These are phyloP conservation scores for Amanita jacksonii DNA, from an alignment of 768 basidiomycete genomes.

Conservation along the genomic window DNA sequence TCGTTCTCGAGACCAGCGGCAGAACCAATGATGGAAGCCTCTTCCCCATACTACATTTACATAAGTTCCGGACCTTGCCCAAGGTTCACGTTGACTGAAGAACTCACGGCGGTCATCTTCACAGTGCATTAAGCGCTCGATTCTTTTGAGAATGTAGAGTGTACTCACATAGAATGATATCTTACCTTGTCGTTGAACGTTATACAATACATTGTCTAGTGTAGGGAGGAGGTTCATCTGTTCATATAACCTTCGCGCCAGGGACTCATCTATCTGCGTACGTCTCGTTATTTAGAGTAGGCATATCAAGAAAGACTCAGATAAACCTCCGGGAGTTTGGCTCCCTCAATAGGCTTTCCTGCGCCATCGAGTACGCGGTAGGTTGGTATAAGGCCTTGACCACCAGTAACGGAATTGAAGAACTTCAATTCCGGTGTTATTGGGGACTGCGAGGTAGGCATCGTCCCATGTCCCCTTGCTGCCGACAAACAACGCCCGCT, in stretches of 20 bases:
- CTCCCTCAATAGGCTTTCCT: slow-evolving; percentile 65
- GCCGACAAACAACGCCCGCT: slow-evolving; percentile 7
- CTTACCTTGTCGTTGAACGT: slow-evolving; percentile 89
- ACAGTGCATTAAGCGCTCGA: not conserved
- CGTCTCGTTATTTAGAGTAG: not conserved
- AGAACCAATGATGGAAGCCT: slow-evolving; percentile 83
- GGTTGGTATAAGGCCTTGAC: slow-evolving; percentile 65
- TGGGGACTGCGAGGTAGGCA: slow-evolving; percentile 43
- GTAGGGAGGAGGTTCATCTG: slow-evolving; percentile 74
- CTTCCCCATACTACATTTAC: slow-evolving; percentile 66
- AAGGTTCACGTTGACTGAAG: slow-evolving; percentile 3
- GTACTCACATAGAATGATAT: slow-evolving; percentile 78
- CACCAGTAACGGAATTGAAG: slow-evolving; percentile 67
- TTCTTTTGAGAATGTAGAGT: not conserved
- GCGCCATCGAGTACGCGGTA: slow-evolving; percentile 79
- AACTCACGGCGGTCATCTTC: slow-evolving; percentile 76
- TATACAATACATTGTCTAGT: slow-evolving; percentile 82
- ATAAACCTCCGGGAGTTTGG: slow-evolving; percentile 64
- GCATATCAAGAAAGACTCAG: not conserved
- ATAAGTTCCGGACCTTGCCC: slow-evolving; percentile 8
- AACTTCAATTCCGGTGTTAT: slow-evolving; percentile 64
- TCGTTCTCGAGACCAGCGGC: slow-evolving; percentile 75
- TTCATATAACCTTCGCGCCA: slow-evolving; percentile 68
- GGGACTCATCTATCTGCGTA: slow-evolving; percentile 52
- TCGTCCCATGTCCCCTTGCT: slow-evolving; percentile 16